Percentiles rank a stretch among this genome's conserved stretches.
phyloP scores from a whole-genome alignment of 768 basidiomycete species.

The Russula griseocarnosa region DNA sequence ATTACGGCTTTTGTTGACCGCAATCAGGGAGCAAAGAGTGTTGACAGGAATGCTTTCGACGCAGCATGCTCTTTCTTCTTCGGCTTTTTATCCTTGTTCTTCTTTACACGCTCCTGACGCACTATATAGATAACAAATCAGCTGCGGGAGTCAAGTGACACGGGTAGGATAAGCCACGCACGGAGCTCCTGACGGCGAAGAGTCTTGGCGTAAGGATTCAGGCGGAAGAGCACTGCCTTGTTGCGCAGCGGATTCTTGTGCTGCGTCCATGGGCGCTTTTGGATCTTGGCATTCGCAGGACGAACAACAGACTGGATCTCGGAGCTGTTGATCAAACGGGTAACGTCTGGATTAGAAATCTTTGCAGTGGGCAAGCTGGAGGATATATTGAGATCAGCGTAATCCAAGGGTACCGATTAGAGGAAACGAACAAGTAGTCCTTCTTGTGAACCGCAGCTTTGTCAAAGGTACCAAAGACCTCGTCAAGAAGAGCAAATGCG shows the following conservation, averaged over 20 bases:
- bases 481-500: constrained; percentile 89
- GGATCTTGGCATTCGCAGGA: constrained; percentile 75
- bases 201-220: constrained; percentile 98
- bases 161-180: constrained; percentile 42
- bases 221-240: constrained; percentile 90
- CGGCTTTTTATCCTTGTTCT: constrained; percentile 58
- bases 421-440: constrained; percentile 65
- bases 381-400: background rate
- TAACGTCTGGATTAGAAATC: constrained; percentile 95
- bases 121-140: constrained; percentile 42
- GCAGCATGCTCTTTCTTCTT: constrained; percentile 58
- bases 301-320: constrained; percentile 98
- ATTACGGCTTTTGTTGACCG: constrained; percentile 15
- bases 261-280: constrained; percentile 96
- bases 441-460: constrained; percentile 84
- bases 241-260: constrained; percentile 98
- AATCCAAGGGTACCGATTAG: constrained; percentile 6
- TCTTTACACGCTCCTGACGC: constrained; percentile 72
- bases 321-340: constrained; percentile 95
- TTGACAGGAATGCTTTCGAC: constrained; percentile 79
- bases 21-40: constrained; percentile 77
- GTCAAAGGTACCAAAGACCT: constrained; percentile 93
- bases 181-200: constrained; percentile 84
- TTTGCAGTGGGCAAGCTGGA: constrained; percentile 88
- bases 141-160: background rate